Base-by-base conservation (phyloP, 495 filamentous ascomycete genomes). In the Talaromyces nanjingensis region DNA sequence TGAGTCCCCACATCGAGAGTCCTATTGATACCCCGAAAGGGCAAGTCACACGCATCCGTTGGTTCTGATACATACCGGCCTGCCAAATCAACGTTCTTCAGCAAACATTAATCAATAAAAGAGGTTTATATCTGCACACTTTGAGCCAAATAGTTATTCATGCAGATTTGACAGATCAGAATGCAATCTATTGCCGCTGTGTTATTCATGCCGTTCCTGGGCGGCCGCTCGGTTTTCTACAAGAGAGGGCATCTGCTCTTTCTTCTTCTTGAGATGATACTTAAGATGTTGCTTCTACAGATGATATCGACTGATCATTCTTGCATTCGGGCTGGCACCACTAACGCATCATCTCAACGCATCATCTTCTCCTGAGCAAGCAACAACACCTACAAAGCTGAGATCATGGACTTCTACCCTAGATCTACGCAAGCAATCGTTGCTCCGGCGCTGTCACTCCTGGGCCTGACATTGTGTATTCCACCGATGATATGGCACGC, bases 381-480 rank as follows among this genome's bases (percentile, higher is more conserved):
- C 24, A 56, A 29, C 22, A 56, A 31, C 53, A 56, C 9, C 33
- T 54, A 24, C 53, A 56, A 56, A 56, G 53, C n/a, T n/a, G 9
- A 56, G 53, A 56, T 29, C 22, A 56, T 56, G 53, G 53, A 56
- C 29, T 22, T 16, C 16, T 34, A 63, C 22, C 24, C n/a, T 27
- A 45, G 65, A n/a, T 71, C 75, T 64, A 68, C 75, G 8, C 63
- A 71, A 33, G 74, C 78, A 4, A 70, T 81, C 42, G 65, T 68
- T 29, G 18, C 81, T 24, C 79, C 78, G 11, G 55, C 84, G 14
- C 73, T 93, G 12, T 82, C 88, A 12, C 64, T 84, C 52, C 25
- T 89, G 27, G 75, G 83, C 29, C 77, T 88, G 34, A 62, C 86
- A 14, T 70, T 91, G 55, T 81, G 79, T 71, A 80, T 77, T 39